A percentile compares a stretch with the other conserved stretches of the same genome.
Evolutionary conservation across 2,329 filamentous ascomycete species (phyloP).

Genomic region (Domatiomyces catenatus): DNA sequence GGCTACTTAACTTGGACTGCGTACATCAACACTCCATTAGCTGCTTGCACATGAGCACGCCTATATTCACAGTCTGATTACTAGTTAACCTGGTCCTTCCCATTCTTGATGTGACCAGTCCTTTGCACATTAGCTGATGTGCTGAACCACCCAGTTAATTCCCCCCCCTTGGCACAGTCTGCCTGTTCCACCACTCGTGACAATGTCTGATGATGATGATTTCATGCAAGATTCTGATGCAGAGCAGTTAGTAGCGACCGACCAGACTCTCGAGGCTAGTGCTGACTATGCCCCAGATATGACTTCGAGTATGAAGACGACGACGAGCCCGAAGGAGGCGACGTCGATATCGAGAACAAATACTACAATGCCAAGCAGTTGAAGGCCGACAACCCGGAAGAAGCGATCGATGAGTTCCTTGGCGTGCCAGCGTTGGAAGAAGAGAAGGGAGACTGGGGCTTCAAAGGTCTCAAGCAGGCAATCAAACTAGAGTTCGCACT

Average conservation of each 20-base stretch:
- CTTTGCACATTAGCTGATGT: neutral
- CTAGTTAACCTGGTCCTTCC: neutral
- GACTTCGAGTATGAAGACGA: constrained; percentile 97
- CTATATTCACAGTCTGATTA: neutral
- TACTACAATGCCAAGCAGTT: constrained; percentile 99
- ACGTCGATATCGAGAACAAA: constrained; percentile 96
- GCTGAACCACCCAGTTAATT: neutral
- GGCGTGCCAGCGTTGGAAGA: constrained; percentile 67
- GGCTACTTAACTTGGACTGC: no score
- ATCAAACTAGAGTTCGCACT: constrained; percentile 94
- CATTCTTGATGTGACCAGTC: neutral
- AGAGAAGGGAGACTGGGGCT: constrained; percentile 96
- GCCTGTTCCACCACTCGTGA: constrained; percentile 10
- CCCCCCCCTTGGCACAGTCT: neutral
- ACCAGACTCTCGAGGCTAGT: neutral
- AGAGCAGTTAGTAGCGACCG: constrained; percentile 48
- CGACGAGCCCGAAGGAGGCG: constrained; percentile 71
- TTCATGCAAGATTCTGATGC: constrained; percentile 88
- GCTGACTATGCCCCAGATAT: constrained; percentile 41
- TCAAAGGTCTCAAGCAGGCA: constrained; percentile 94
- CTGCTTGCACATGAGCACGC: neutral
- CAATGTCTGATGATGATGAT: constrained; percentile 72
- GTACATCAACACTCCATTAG: neutral
- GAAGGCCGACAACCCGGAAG: constrained; percentile 71
- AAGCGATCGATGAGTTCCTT: constrained; percentile 85